Conservation (phyloP, 805 yeast genomes). For the Wickerhamomyces alni region DNA sequence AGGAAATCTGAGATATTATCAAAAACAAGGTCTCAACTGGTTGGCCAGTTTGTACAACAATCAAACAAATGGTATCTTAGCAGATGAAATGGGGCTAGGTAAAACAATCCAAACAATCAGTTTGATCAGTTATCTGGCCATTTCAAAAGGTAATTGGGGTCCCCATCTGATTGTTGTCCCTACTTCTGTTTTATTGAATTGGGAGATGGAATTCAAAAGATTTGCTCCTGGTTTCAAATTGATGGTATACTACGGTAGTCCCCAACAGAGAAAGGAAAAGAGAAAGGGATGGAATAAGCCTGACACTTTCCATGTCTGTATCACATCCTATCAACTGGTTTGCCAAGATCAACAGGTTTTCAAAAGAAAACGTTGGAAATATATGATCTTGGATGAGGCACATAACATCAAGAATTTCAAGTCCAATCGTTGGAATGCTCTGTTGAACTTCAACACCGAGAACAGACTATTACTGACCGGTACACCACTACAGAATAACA, state of each 20-base stretch:
- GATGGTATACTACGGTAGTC: constrained; percentile 92
- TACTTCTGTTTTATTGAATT: constrained; percentile 92
- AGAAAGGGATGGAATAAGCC: constrained; percentile 97
- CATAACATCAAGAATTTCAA: constrained; percentile 95
- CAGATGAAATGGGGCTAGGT: constrained; percentile 99
- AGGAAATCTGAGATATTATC: constrained; percentile 85
- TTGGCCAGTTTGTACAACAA: constrained; percentile 88
- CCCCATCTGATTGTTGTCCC: constrained; percentile 97
- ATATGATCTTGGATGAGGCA: constrained; percentile 97
- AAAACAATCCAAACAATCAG: constrained; percentile 96
- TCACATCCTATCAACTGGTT: constrained; percentile 95
- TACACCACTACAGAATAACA: constrained; percentile 93
- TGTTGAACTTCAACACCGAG: constrained; percentile 88
- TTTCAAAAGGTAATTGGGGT: constrained; percentile 94
- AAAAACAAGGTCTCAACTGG: constrained; percentile 96
- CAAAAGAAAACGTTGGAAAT: constrained; percentile 88
- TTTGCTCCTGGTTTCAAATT: constrained; percentile 98
- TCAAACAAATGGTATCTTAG: constrained; percentile 91
- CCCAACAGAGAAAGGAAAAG: constrained; percentile 92
- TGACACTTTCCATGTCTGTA: constrained; percentile 93
- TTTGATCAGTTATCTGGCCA: constrained; percentile 78
- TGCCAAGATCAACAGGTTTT: constrained; percentile 95
- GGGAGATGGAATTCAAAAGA: constrained; percentile 99
- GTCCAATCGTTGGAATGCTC: constrained; percentile 95
- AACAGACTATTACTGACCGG: constrained; percentile 87